phyloP scores from a whole-genome alignment of 371 early-diverging fungal genomes.

The Mucor sp. region DNA sequence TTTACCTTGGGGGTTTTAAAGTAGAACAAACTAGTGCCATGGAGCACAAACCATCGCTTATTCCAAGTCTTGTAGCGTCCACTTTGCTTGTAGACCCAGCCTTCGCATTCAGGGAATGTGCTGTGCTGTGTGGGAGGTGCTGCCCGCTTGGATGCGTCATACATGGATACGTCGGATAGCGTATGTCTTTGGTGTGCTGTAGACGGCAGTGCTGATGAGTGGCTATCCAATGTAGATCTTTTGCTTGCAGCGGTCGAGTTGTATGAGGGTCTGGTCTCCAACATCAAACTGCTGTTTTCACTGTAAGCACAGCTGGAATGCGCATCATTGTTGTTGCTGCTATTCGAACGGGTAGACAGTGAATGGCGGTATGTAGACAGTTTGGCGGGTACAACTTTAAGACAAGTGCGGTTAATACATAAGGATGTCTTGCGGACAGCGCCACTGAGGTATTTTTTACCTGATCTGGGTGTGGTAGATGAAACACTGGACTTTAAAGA shows the following conservation, averaged over 20 bases:
- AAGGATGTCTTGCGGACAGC: neutral
- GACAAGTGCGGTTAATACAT: neutral
- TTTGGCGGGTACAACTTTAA: neutral
- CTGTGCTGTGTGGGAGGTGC: neutral
- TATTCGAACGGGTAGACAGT: neutral
- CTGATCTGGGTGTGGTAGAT: neutral
- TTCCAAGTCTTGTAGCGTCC: constrained; percentile 69
- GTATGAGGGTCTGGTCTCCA: neutral
- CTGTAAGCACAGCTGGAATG: neutral
- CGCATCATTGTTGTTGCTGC: neutral
- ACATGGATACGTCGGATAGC: neutral
- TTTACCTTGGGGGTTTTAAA: constrained; percentile 64
- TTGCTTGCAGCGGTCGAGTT: neutral
- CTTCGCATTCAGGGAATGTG: constrained; percentile 53
- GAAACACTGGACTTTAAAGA: constrained; percentile 1
- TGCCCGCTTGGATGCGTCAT: neutral
- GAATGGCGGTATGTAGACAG: neutral
- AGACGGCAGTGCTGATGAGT: neutral
- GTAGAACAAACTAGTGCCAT: constrained; percentile 59
- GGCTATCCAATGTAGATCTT: neutral
- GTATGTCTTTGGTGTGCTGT: neutral
- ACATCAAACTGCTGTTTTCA: neutral
- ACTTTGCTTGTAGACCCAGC: constrained; percentile 67
- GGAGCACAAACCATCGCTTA: constrained; percentile 67
- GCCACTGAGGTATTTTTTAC: neutral